Conservation (phyloP, 2,329 filamentous ascomycete genomes). For the Aspergillus sp. region DNA sequence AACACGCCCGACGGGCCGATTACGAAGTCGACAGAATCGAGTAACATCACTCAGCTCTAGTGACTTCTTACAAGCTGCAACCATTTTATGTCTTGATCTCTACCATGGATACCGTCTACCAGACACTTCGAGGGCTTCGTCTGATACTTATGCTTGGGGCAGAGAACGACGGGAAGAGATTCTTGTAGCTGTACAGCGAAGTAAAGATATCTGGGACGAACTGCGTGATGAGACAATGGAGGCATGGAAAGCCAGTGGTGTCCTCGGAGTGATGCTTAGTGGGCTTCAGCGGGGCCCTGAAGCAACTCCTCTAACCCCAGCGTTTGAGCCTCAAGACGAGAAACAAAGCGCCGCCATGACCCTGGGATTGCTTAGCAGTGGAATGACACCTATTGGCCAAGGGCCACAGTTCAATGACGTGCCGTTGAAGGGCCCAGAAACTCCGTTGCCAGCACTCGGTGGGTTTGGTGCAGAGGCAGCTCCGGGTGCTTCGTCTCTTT, state of each 20-base stretch:
- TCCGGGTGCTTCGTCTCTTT: slow-evolving; percentile 51
- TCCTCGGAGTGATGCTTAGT: slow-evolving; percentile 80
- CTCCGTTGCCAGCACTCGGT: slow-evolving; percentile 24
- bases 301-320: slow-evolving; percentile 19
- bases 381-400: slow-evolving; percentile 53
- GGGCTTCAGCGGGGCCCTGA: slow-evolving; percentile 59
- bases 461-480: slow-evolving; percentile 31
- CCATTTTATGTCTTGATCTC: slow-evolving; percentile 79
- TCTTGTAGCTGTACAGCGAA: slow-evolving; percentile 70
- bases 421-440: slow-evolving; percentile 30
- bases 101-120: slow-evolving; percentile 56
- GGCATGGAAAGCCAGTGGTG: slow-evolving; percentile 78
- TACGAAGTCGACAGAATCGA: slow-evolving; percentile 74
- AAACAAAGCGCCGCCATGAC: slow-evolving; percentile 70
- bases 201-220: slow-evolving; percentile 76
- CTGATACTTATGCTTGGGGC: slow-evolving; percentile 48
- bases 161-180: slow-evolving; percentile 65
- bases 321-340: slow-evolving; percentile 50
- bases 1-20: slow-evolving; percentile 67
- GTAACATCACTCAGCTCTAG: slow-evolving; percentile 76
- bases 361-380: slow-evolving; percentile 65
- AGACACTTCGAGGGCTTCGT: slow-evolving; percentile 32
- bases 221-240: slow-evolving; percentile 79
- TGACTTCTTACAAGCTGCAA: slow-evolving; percentile 83
- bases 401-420: slow-evolving; percentile 31